Conservation (phyloP, 495 filamentous ascomycete genomes). For the Ramalina peruviana region DNA sequence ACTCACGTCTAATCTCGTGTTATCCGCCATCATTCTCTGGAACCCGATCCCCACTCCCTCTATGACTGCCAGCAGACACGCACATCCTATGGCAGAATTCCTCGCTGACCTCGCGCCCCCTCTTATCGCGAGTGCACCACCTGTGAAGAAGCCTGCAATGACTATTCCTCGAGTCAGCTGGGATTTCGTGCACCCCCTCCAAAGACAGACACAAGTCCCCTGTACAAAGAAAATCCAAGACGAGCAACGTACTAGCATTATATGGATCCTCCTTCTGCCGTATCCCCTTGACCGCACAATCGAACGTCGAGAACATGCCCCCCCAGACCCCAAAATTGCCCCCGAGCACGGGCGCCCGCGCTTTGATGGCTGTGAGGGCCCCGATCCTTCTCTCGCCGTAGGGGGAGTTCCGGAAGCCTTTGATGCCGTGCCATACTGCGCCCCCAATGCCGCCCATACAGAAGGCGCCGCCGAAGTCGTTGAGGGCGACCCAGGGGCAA, state of each 20-base stretch:
- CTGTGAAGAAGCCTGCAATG: conserved; percentile 93
- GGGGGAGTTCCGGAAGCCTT: conserved; percentile 79
- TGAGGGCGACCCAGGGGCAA: conserved; percentile 91
- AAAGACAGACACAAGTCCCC: neutral
- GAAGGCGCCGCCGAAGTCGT: conserved; percentile 95
- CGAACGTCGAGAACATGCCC: conserved; percentile 83
- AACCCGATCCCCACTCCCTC: conserved; percentile 96
- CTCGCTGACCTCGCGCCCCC: conserved; percentile 78
- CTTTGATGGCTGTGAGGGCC: conserved; percentile 92
- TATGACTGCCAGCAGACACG: conserved; percentile 84
- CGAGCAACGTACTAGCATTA: conserved; percentile 61
- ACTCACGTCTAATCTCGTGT: conserved; percentile 69
- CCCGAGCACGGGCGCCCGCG: conserved; percentile 84
- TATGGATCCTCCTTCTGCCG: conserved; percentile 95
- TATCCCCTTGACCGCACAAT: conserved; percentile 94
- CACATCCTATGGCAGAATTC: conserved; percentile 92
- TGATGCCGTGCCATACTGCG: conserved; percentile 94
- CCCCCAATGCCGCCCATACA: conserved; percentile 93
- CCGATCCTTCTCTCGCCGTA: conserved; percentile 94
- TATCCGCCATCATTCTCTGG: conserved; percentile 89
- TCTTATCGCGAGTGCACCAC: conserved; percentile 77
- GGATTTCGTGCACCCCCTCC: no score
- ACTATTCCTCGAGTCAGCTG: conserved; percentile 24
- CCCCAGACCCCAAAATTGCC: conserved; percentile 98
- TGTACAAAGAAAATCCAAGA: neutral